A percentile compares a stretch with the other conserved stretches of the same genome.
phyloP scores from a whole-genome alignment of 805 yeast genomes.

The Teunomyces cretensis region DNA sequence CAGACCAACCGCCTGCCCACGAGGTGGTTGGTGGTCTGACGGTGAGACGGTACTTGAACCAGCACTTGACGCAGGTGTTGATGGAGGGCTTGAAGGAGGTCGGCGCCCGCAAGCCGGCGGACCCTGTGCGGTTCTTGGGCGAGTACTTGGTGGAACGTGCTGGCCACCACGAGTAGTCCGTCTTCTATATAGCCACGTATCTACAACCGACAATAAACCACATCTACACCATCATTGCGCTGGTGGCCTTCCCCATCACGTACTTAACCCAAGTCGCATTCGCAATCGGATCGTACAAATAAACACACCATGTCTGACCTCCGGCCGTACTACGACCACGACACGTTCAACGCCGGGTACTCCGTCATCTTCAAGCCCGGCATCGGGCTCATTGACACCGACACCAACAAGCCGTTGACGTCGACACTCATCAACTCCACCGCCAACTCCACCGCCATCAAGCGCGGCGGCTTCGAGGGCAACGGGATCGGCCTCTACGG shows the following conservation, averaged over 20 bases:
- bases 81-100: slow-evolving; percentile 62
- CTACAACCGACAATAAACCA: too few species aligned
- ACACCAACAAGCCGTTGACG: slow-evolving; percentile 35
- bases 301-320: slow-evolving; percentile 17
- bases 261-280: too few species aligned
- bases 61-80: slow-evolving; percentile 60
- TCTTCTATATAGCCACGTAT: too few species aligned
- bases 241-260: too few species aligned
- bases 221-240: too few species aligned
- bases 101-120: slow-evolving; percentile 50
- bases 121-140: slow-evolving; percentile 55
- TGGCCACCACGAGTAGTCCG: too few species aligned
- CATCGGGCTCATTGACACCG: slow-evolving; percentile 55
- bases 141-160: slow-evolving; percentile 51
- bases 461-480: slow-evolving; percentile 12
- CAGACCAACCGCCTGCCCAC: slow-evolving; percentile 34
- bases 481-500: slow-evolving; percentile 17
- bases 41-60: slow-evolving; percentile 65
- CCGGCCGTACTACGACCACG: slow-evolving; percentile 75
- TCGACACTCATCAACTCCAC: slow-evolving; percentile 16
- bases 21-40: slow-evolving; percentile 71
- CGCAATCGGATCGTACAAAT: neutral
- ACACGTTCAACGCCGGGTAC: slow-evolving; percentile 63
- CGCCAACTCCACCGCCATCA: slow-evolving; percentile 5
- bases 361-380: slow-evolving; percentile 61